phyloP scores from a whole-genome alignment of 192 early-diverging fungal genomes.

The Coemansia sp. region DNA sequence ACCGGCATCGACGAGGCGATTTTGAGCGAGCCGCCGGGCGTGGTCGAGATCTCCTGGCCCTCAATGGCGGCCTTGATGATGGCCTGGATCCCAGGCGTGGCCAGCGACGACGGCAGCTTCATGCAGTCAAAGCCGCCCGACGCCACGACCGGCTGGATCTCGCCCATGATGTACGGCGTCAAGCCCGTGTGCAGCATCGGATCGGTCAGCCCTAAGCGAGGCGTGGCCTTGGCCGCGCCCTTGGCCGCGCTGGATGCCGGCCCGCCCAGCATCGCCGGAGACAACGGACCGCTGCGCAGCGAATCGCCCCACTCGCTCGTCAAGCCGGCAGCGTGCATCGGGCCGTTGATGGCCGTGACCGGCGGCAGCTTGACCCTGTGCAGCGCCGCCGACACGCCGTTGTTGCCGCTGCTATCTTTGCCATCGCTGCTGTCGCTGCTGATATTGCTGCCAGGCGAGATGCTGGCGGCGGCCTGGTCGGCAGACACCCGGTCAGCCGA shows the following conservation, averaged over 20 bases:
- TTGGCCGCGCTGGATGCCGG: slow-evolving; percentile 45
- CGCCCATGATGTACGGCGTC: slow-evolving; percentile 38
- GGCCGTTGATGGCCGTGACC: slow-evolving; percentile 61
- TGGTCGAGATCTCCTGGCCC: slow-evolving; percentile 30
- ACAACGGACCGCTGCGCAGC: slow-evolving; percentile 69
- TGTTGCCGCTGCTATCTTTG: background rate
- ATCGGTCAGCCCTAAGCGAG: slow-evolving; percentile 30
- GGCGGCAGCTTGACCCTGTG: slow-evolving; percentile 64
- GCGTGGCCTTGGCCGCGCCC: slow-evolving; percentile 6
- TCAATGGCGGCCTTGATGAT: slow-evolving; percentile 30
- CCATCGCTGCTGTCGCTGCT: background rate
- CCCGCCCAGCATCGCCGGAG: slow-evolving; percentile 73
- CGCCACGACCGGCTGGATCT: slow-evolving; percentile 18
- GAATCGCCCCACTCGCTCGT: slow-evolving; percentile 58
- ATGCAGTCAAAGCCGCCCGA: slow-evolving; percentile 7
- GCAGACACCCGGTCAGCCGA: slow-evolving; percentile 10
- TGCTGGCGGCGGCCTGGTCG: background rate
- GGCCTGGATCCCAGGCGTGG: slow-evolving; percentile 32
- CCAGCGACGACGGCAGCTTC: slow-evolving; percentile 15
- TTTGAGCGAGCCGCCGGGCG: slow-evolving; percentile 42
- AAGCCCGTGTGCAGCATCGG: slow-evolving; percentile 41
- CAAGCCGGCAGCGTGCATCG: slow-evolving; percentile 43
- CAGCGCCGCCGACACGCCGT: background rate
- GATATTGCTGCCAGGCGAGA: background rate
- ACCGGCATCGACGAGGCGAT: slow-evolving; percentile 10